Evolutionary conservation across 306 rosid species (phyloP), one percentile per base, ranked within the genome.

Genomic region (Phaseolus lunatus): DNA sequence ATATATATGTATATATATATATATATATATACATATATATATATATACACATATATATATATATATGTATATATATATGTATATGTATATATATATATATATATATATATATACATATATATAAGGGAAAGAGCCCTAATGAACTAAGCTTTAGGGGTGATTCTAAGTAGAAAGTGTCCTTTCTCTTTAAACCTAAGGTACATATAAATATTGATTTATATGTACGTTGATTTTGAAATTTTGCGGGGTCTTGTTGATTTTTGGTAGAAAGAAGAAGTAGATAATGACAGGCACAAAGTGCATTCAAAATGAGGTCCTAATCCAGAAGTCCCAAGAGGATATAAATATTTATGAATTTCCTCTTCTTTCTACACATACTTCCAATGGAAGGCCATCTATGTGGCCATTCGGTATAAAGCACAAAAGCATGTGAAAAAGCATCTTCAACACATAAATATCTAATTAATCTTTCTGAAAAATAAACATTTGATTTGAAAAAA

Each of bases 371-470:
- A 53, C 73, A 44, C 76, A 79, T 67, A 67, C 73, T 88, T 89
- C 93, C 89, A 88, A 92, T 85, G 73, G 88, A 88, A 83, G 88
- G 80, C 86, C 89, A 80, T 92, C 73, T 85, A 81, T 80, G 91
- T 88, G 93, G 88, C 96, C 96, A 87, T 86, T 84, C 86, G 87
- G 88, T 75, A 75, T 80, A 92, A 87, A 90, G 97, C 97, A 90
- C 82, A 86, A 76, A 87, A 79, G 84, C 91, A 84, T 84, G 84
- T 82, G 78, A 48, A 35, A 79, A 72, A 73, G 93, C 91, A 89
- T 88, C 86, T 73, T n/a, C 64, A 67, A 65, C 77, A 68, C 72
- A 78, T 64, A 47, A 76, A 43, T 63, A 68, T 49, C 69, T 63
- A 20, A 71, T 75, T 61, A 61, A 72, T 66, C 72, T 49, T 66